A percentile compares a stretch with the other conserved stretches of the same genome.
Evolutionary conservation across 2,329 filamentous ascomycete species (phyloP).

Genomic region (Colletotrichum ledebouriae): DNA sequence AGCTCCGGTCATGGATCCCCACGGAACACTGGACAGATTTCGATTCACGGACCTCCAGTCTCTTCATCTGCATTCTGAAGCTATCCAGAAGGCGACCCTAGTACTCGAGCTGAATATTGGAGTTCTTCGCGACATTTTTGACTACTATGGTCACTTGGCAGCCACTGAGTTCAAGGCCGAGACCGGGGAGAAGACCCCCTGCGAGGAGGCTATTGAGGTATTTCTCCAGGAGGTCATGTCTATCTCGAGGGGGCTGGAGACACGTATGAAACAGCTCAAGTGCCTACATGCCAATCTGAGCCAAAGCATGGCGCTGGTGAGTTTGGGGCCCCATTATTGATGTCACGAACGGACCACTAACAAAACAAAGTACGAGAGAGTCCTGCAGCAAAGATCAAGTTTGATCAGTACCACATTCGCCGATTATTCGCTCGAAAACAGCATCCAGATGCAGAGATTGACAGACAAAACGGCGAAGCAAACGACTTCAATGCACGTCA

Average conservation of each 20-base stretch:
- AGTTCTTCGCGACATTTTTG: neutral
- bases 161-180: no score
- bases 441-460: neutral
- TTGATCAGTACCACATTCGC: constrained; percentile 1
- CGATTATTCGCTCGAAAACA: neutral
- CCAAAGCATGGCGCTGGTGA: constrained; percentile 6
- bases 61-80: neutral
- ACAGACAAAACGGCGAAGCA: neutral
- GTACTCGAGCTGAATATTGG: neutral
- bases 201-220: neutral
- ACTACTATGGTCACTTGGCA: neutral
- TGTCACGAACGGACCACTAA: neutral
- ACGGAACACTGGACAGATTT: neutral
- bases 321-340: neutral
- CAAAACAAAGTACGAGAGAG: constrained; percentile 8
- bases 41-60: neutral
- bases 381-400: neutral
- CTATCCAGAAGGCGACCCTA: neutral
- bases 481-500: constrained; percentile 20
- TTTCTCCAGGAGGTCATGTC: neutral
- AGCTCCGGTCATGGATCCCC: neutral
- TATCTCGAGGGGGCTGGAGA: neutral
- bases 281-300: neutral
- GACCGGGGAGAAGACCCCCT: no score
- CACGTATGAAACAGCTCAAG: neutral